Conservation (phyloP, 371 early-diverging fungal species). For the Mucor saturninus region DNA sequence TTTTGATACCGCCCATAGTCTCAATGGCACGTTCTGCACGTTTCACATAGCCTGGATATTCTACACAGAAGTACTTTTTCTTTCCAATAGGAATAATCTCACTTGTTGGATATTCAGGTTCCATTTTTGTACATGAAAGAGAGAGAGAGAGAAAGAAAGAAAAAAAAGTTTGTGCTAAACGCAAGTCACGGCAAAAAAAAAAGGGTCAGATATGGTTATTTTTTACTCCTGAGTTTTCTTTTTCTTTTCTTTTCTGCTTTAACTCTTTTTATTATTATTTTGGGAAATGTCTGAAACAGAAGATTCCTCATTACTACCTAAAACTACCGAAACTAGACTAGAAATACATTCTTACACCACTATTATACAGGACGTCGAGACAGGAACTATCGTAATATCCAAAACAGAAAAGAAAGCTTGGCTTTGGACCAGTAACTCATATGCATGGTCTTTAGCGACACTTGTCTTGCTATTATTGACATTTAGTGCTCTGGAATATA, state of each 20-base stretch:
- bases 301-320: slow-evolving; percentile 5
- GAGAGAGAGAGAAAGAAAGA: not conserved
- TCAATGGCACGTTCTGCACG: slow-evolving; percentile 45
- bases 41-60: slow-evolving; percentile 65
- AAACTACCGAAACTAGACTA: not conserved
- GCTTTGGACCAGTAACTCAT: slow-evolving; percentile 49
- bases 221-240: slow-evolving; percentile 1
- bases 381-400: slow-evolving; percentile 5
- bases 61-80: slow-evolving; percentile 53
- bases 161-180: not conserved
- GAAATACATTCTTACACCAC: slow-evolving; percentile 3
- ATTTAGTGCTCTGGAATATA: slow-evolving; percentile 41
- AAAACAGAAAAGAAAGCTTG: slow-evolving; percentile 25
- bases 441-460: slow-evolving; percentile 43
- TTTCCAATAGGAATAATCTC: slow-evolving; percentile 29
- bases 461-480: slow-evolving; percentile 36
- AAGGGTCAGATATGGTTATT: slow-evolving; percentile 2
- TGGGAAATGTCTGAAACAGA: slow-evolving; percentile 3
- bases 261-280: not conserved
- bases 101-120: slow-evolving; percentile 8
- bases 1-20: slow-evolving; percentile 58
- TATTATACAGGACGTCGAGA: slow-evolving; percentile 13
- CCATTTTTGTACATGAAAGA: not conserved
- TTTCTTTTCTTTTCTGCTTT: slow-evolving; percentile 3
- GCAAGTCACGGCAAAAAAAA: not conserved